phyloP scores from a whole-genome alignment of 331 rosid genomes.

The Rhamnella rubrinervis region DNA sequence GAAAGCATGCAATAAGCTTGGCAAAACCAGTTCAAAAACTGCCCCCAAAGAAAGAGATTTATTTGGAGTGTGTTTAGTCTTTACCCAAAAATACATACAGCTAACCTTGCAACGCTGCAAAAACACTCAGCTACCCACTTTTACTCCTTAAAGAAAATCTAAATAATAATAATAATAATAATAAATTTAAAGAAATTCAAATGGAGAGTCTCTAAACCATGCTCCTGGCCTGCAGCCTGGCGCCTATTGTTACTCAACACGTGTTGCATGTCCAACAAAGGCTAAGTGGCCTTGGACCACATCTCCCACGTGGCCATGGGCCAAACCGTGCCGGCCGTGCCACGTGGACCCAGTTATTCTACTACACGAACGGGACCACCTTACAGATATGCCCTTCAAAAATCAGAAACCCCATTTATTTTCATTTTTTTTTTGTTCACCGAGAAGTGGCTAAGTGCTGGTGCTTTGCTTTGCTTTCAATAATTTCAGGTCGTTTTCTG shows the following conservation, averaged over 20 bases:
- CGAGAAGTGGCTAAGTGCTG: too few relatives aligned
- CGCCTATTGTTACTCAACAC: slow-evolving; percentile 32
- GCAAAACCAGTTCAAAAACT: too few relatives aligned
- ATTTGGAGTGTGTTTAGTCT: slow-evolving; percentile 1
- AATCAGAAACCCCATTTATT: slow-evolving; percentile 19
- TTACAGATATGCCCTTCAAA: slow-evolving; percentile 17
- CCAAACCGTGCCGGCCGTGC: slow-evolving; percentile 47
- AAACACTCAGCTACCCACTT: background rate
- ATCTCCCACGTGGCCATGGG: slow-evolving; percentile 59
- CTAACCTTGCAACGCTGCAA: slow-evolving; percentile 6
- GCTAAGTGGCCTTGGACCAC: slow-evolving; percentile 53
- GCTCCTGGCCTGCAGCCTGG: slow-evolving; percentile 41
- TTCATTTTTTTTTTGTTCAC: too few relatives aligned
- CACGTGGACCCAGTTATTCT: slow-evolving; percentile 40
- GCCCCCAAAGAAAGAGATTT: background rate
- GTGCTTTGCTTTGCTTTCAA: slow-evolving; percentile 40
- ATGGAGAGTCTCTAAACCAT: background rate
- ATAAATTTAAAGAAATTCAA: background rate
- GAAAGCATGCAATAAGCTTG: too few relatives aligned
- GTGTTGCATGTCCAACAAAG: slow-evolving; percentile 15
- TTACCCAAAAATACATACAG: background rate
- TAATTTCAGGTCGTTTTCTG: slow-evolving; percentile 63
- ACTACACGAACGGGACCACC: slow-evolving; percentile 46
- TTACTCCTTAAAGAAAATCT: background rate
- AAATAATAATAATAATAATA: background rate